Base-by-base conservation (phyloP, 176 grass and related monocot genomes). In the Aegilops umbellulata region DNA sequence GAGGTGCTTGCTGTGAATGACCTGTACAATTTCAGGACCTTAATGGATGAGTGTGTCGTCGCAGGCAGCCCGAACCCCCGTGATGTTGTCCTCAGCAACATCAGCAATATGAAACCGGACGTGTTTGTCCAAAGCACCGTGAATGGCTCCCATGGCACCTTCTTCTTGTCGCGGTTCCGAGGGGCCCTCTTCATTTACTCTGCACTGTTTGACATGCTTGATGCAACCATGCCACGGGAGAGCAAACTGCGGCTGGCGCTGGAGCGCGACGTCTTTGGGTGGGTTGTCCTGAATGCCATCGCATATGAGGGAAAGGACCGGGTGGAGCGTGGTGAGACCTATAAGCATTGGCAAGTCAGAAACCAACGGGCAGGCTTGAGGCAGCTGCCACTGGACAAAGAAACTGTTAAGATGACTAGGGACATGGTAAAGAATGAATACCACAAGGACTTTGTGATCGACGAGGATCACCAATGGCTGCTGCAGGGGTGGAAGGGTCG, bases 401-500 rank as follows among this genome's bases (percentile, higher is more conserved):
- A 87, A 3, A 80, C 84, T 24, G 31, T 92, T 63, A 61, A 4
- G 66, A 84, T 36, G 49, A 12, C 49, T n/a, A 84, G 35, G 73
- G 84, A 92, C 3, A 84, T 82, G 80, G 84, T 90, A 20, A 84
- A 78, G 60, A 29, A 7, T 22, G 25, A 81, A 46, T 87, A 90
- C 63, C 87, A 90, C 69, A 92, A 87, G 76, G 62, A 92, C 84
- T 92, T 92, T 47, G 38, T 87, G 41, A 14, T 92, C 7, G 76
- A 84, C 20, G 80, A 81, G 53, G 84, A 92, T 60, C 25, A 89
- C 67, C 74, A 60, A 53, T 92, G 91, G 91, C 74, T 92, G 17
- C 60, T 92, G 25, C 84, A 87, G 44, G 91, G 91, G 16, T 93
- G 87, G 91, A 90, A 87, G 41, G 87, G 87, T 3, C 87, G 87